These are phyloP conservation scores for Trichophyton rubrum DNA, from an alignment of 2,329 filamentous ascomycete genomes.

Conservation along the genomic window DNA sequence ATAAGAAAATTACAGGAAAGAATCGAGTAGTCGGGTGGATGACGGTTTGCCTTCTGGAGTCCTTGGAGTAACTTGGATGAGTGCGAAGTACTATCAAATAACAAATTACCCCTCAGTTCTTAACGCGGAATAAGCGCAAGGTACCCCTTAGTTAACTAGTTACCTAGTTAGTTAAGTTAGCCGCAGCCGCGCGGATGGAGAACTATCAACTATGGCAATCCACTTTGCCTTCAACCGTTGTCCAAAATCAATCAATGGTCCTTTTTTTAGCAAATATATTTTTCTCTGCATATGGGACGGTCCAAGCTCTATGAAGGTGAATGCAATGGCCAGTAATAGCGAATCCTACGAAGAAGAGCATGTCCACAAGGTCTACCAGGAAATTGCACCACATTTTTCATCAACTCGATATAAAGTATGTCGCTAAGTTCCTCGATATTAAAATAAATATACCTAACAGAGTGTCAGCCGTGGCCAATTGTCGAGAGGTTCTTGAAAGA, in stretches of 20 bases:
- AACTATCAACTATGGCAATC: too few relatives aligned
- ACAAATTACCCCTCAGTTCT: too few relatives aligned
- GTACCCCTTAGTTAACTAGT: too few relatives aligned
- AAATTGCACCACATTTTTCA: slow-evolving; percentile 39
- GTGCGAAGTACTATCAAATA: too few relatives aligned
- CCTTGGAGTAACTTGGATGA: too few relatives aligned
- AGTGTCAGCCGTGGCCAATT: slow-evolving; percentile 75
- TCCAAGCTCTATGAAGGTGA: not conserved
- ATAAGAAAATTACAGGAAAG: not conserved
- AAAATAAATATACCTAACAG: not conserved
- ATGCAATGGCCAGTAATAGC: not conserved
- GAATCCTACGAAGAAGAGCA: slow-evolving; percentile 64
- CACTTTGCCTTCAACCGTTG: too few relatives aligned
- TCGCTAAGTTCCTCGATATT: not conserved
- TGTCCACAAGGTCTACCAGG: slow-evolving; percentile 78
- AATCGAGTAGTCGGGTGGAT: not conserved
- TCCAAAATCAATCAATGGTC: too few relatives aligned
- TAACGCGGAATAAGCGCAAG: too few relatives aligned
- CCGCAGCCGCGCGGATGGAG: too few relatives aligned
- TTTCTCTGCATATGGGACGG: not conserved
- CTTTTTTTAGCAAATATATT: too few relatives aligned
- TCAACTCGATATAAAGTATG: slow-evolving; percentile 49
- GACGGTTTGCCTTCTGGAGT: too few relatives aligned
- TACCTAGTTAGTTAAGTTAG: too few relatives aligned
- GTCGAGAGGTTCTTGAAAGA: slow-evolving; percentile 63